phyloP scores from a whole-genome alignment of 1,284 basidiomycete genomes.

The Cutaneotrichosporon mucoides region DNA sequence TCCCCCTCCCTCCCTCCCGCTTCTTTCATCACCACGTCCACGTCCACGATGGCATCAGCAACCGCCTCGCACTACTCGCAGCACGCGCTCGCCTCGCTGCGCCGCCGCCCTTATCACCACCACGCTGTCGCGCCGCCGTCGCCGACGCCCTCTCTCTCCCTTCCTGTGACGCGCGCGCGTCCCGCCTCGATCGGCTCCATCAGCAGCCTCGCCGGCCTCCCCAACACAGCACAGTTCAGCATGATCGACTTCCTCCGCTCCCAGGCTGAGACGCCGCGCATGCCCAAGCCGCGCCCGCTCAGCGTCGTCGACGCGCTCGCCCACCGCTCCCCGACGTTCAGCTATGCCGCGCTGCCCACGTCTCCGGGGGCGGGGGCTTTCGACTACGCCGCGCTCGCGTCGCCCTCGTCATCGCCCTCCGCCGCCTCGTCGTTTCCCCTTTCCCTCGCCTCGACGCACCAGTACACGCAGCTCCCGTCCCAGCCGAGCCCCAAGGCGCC shows the following conservation, averaged over 20 bases:
- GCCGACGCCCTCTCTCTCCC: neutral
- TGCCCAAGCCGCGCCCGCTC: neutral
- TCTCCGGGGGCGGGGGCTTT: neutral
- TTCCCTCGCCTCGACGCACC: no score
- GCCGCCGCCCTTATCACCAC: neutral
- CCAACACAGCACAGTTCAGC: neutral
- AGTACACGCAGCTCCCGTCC: no score
- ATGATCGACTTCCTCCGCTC: conserved; percentile 2
- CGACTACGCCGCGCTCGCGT: neutral
- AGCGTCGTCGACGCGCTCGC: conserved; percentile 1
- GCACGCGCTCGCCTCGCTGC: neutral
- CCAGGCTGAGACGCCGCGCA: neutral
- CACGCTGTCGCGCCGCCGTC: no score
- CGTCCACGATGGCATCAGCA: neutral
- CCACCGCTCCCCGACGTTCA: neutral
- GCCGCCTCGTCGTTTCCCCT: neutral
- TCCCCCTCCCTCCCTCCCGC: no score
- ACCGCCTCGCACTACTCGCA: neutral
- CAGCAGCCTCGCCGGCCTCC: neutral
- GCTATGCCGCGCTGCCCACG: neutral
- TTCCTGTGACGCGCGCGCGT: neutral
- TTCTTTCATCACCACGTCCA: no score
- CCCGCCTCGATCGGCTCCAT: neutral
- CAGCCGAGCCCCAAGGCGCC: no score
- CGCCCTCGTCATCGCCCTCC: neutral